Conservation (phyloP, 2,329 filamentous ascomycete species). For the Hypoxylon sp. region DNA sequence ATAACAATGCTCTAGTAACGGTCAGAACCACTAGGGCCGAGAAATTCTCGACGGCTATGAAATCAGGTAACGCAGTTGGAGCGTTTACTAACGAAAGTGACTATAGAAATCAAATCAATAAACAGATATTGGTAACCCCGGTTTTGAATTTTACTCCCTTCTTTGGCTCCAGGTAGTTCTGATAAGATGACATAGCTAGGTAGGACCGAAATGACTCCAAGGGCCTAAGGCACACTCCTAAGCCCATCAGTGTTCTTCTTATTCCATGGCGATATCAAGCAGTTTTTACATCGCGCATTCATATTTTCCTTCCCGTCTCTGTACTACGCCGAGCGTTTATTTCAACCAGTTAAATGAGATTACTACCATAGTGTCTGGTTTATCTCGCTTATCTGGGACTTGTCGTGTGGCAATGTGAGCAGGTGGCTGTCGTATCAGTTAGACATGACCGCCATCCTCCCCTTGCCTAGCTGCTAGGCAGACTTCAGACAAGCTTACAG, state of each 20-base stretch:
- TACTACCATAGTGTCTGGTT: neutral
- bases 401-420: too few species aligned
- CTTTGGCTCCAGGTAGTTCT: neutral
- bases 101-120: neutral
- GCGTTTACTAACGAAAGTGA: conserved; percentile 1
- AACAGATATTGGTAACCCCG: neutral
- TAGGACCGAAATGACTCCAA: too few species aligned
- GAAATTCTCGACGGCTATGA: neutral
- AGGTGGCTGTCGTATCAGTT: neutral
- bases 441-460: neutral
- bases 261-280: too few species aligned
- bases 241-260: too few species aligned
- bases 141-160: neutral
- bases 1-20: conserved; percentile 1
- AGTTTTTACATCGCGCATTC: too few species aligned
- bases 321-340: too few species aligned
- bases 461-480: conserved; percentile 16
- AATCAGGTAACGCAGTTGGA: conserved; percentile 1
- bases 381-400: neutral
- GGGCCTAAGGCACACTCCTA: too few species aligned
- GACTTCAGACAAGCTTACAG: conserved; percentile 4
- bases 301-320: too few species aligned
- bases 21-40: conserved; percentile 3
- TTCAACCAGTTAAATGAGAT: too few species aligned
- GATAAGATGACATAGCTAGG: too few species aligned